Conservation (phyloP, 2,329 filamentous ascomycete genomes). For the Dothistroma pini region DNA sequence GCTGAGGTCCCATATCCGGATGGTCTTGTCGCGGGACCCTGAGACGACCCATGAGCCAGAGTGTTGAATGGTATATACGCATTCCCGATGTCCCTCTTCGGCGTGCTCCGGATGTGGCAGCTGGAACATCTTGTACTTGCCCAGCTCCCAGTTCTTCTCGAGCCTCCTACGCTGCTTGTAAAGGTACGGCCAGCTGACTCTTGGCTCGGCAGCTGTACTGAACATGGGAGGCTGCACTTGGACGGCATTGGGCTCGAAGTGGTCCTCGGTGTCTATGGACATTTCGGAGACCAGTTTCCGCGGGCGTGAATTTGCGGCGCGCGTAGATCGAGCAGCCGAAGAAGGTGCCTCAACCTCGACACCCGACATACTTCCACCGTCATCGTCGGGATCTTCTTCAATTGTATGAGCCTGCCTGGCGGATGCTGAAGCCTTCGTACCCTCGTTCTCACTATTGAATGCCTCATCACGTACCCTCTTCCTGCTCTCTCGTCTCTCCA, state of each 20-base stretch:
- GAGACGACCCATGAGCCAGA: constrained; percentile 82
- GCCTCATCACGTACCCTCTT: constrained; percentile 34
- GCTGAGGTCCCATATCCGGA: constrained; percentile 86
- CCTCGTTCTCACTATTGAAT: constrained; percentile 31
- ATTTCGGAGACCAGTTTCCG: not conserved
- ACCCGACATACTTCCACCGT: constrained; percentile 19
- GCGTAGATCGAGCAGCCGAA: constrained; percentile 4
- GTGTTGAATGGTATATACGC: constrained; percentile 93
- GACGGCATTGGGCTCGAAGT: constrained; percentile 3
- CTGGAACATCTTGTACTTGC: constrained; percentile 80
- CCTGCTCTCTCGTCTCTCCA: constrained; percentile 26
- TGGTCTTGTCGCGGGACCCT: constrained; percentile 81
- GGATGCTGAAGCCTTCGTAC: constrained; percentile 1
- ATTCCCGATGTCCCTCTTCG: constrained; percentile 83
- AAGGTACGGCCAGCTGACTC: constrained; percentile 87
- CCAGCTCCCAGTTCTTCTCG: constrained; percentile 88
- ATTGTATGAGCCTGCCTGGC: constrained; percentile 5
- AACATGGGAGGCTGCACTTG: constrained; percentile 17
- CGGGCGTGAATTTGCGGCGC: not conserved
- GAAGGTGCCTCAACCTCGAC: constrained; percentile 13
- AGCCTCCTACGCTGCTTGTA: constrained; percentile 82
- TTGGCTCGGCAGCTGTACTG: constrained; percentile 44
- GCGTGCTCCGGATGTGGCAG: constrained; percentile 78
- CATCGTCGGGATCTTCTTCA: constrained; percentile 12
- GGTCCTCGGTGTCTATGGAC: not conserved